A percentile compares a stretch with the other conserved stretches of the same genome.
phyloP scores from a whole-genome alignment of 2,329 filamentous ascomycete species.

The Ophiostoma quercus region DNA sequence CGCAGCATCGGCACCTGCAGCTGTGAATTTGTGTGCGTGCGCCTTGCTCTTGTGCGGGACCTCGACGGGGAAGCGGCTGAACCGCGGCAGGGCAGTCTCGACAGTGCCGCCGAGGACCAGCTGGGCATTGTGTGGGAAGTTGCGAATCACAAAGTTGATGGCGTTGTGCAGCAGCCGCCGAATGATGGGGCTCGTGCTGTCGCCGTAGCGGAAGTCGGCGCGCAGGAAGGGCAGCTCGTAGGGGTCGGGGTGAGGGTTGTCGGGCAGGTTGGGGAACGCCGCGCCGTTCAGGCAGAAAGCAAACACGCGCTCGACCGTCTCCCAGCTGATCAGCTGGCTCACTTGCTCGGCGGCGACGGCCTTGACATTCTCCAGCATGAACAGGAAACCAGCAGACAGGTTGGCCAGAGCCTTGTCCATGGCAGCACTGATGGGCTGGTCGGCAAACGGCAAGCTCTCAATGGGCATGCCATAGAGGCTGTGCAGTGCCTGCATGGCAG shows the following conservation, averaged over 20 bases:
- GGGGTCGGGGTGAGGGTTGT: slow-evolving; percentile 28
- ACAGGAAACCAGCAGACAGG: slow-evolving; percentile 25
- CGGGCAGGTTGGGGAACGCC: slow-evolving; percentile 29
- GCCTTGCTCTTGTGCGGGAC: not conserved
- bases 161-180: slow-evolving; percentile 47
- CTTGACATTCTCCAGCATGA: slow-evolving; percentile 27
- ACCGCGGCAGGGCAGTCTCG: slow-evolving; percentile 1
- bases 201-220: slow-evolving; percentile 46
- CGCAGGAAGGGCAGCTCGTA: slow-evolving; percentile 24
- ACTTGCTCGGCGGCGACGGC: slow-evolving; percentile 21
- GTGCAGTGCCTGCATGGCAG: slow-evolving; percentile 23
- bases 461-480: slow-evolving; percentile 28
- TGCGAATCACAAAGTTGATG: slow-evolving; percentile 55
- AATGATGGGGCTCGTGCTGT: slow-evolving; percentile 43
- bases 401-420: slow-evolving; percentile 25
- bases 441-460: not conserved
- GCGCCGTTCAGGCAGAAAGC: slow-evolving; percentile 31
- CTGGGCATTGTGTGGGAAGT: slow-evolving; percentile 54
- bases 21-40: not conserved
- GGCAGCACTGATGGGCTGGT: slow-evolving; percentile 6
- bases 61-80: slow-evolving; percentile 4
- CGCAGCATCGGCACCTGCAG: not conserved
- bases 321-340: slow-evolving; percentile 25
- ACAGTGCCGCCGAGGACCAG: not conserved
- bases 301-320: slow-evolving; percentile 26